Percentiles rank a stretch among this genome's conserved stretches.
Conservation (phyloP, 768 basidiomycete species). For the Lactarius tabidus region DNA sequence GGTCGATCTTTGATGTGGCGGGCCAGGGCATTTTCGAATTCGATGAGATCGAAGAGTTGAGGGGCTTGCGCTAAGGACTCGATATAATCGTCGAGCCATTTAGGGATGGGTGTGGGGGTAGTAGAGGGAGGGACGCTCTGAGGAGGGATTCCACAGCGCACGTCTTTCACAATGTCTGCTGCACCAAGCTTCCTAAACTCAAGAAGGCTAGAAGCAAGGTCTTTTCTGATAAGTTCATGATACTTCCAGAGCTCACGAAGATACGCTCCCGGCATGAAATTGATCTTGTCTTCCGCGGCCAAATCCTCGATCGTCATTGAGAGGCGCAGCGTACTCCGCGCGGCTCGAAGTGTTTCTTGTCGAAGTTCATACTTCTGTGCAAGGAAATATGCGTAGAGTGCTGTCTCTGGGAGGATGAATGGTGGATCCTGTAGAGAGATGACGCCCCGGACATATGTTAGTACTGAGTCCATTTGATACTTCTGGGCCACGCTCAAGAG, state of each 20-base stretch:
- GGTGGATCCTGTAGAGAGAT: not conserved
- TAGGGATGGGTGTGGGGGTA: not conserved
- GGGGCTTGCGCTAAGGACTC: not conserved
- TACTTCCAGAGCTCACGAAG: constrained; percentile 12
- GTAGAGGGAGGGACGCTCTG: too few relatives aligned
- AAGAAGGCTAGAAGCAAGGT: not conserved
- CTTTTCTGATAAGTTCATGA: not conserved
- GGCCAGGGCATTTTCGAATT: not conserved
- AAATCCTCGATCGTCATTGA: constrained; percentile 1
- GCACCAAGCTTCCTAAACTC: not conserved
- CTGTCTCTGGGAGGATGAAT: not conserved
- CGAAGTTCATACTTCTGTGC: constrained; percentile 7
- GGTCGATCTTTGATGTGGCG: not conserved
- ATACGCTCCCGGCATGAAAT: not conserved
- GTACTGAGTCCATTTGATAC: not conserved
- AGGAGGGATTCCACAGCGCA: not conserved
- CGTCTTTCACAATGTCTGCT: not conserved
- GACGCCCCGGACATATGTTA: not conserved
- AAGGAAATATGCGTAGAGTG: not conserved
- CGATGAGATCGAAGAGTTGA: not conserved
- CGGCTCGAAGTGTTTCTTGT: not conserved
- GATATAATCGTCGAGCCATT: not conserved
- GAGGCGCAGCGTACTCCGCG: not conserved
- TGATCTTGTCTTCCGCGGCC: constrained; percentile 6
- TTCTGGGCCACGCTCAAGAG: constrained; percentile 7